A percentile compares a stretch with the other conserved stretches of the same genome.
These are phyloP conservation scores for Podaxis pistillaris DNA, from an alignment of 768 basidiomycete species.

Conservation along the genomic window DNA sequence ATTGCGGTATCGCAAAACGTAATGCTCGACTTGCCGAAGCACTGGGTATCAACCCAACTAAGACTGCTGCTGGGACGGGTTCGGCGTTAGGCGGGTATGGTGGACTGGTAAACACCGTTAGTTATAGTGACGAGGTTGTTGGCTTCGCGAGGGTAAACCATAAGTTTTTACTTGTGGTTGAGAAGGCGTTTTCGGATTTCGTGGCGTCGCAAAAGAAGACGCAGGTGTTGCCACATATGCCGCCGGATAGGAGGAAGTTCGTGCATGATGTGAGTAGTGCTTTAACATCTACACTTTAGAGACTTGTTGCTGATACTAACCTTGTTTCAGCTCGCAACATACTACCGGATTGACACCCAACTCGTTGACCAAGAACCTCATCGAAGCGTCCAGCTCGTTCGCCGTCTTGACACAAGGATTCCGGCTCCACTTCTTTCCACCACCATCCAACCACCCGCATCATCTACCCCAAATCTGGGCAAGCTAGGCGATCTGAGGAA, in stretches of 20 bases:
- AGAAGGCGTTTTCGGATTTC: constrained; percentile 84
- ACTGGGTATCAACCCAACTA: constrained; percentile 68
- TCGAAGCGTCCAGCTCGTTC: constrained; percentile 78
- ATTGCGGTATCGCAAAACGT: constrained; percentile 82
- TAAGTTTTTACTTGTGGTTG: constrained; percentile 71
- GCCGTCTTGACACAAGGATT: constrained; percentile 79
- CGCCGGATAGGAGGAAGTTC: constrained; percentile 76
- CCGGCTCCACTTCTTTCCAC: constrained; percentile 70
- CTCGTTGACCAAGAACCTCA: constrained; percentile 92
- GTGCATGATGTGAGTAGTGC: constrained; percentile 62
- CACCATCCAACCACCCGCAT: constrained; percentile 22
- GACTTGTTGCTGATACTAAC: neutral
- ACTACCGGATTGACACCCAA: constrained; percentile 82
- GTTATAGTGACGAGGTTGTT: constrained; percentile 63
- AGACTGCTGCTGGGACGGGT: neutral
- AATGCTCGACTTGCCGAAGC: constrained; percentile 91
- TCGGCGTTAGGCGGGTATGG: constrained; percentile 31
- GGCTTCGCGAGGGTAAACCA: constrained; percentile 57
- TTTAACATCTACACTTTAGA: neutral
- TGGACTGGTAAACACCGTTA: constrained; percentile 34
- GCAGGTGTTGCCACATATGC: constrained; percentile 81
- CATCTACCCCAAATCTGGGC: constrained; percentile 42
- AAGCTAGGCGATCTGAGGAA: constrained; percentile 58
- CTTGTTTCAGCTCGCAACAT: constrained; percentile 56
- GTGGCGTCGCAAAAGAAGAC: constrained; percentile 61